phyloP scores from a whole-genome alignment of 768 basidiomycete species.

The Boletus bicolor region DNA sequence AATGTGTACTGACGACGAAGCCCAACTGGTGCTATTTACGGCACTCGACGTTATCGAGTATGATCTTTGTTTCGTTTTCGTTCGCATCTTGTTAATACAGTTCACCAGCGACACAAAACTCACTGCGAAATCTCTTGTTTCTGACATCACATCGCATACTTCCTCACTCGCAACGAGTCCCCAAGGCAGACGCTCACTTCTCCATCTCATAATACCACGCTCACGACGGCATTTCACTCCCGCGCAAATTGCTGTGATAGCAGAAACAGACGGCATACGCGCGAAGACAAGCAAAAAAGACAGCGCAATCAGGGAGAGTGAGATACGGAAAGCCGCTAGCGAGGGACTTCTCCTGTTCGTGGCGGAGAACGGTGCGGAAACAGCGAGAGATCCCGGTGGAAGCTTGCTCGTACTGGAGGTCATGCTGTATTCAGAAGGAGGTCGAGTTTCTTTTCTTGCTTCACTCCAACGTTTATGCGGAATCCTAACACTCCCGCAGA shows the following conservation, averaged over 20 bases:
- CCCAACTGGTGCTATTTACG: constrained; percentile 86
- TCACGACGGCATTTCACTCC: constrained; percentile 87
- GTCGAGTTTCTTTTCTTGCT: constrained; percentile 42
- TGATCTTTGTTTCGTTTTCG: constrained; percentile 19
- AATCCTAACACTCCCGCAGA: constrained; percentile 43
- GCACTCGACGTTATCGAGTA: constrained; percentile 90
- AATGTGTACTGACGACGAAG: constrained; percentile 87
- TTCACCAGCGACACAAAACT: constrained; percentile 81
- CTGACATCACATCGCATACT: constrained; percentile 60
- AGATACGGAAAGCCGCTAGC: constrained; percentile 73
- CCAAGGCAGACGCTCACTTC: constrained; percentile 77
- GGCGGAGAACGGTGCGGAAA: constrained; percentile 52
- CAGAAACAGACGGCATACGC: constrained; percentile 68
- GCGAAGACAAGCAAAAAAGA: constrained; percentile 86
- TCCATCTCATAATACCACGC: constrained; percentile 82
- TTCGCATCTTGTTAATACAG: background rate
- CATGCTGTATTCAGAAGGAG: constrained; percentile 82
- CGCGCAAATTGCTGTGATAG: constrained; percentile 64
- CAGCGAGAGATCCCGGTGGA: constrained; percentile 74
- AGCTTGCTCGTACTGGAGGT: constrained; percentile 77
- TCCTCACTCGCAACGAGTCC: constrained; percentile 55
- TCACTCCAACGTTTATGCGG: background rate
- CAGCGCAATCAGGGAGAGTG: constrained; percentile 53
- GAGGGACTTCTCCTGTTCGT: constrained; percentile 72
- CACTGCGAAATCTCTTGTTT: constrained; percentile 72